Base-by-base conservation (phyloP, 306 rosid species). In the Fragaria ananassa region DNA sequence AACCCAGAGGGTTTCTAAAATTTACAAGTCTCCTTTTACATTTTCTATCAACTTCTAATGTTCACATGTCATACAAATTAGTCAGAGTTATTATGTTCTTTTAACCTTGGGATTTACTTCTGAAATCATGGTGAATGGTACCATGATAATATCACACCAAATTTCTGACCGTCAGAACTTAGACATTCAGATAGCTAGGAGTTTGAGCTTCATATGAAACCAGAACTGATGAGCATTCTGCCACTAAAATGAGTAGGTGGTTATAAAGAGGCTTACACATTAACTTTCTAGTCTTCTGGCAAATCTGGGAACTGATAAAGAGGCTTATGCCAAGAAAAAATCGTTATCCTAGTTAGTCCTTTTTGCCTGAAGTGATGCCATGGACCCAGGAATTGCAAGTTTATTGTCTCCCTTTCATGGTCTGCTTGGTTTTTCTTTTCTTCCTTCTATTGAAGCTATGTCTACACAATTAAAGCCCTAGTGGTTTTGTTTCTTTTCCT, bases 171-270 rank as follows among this genome's bases (percentile, higher is more conserved):
- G 4, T 8, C 42, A 10, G 23, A 35, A 35, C 2, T 39, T 73
- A 18, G 39, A 35, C 25, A 12, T 73, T 62, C 77, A 17, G 77
- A 57, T 54, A 8, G 39, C 15, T 31, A 25, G 42, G 68, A 44
- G 19, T 42, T 51, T 71, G 68, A 62, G 35, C 54, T 21, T 44
- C 46, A 42, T 37, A 35, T 39, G 66, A 62, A 49, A 67, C 54
- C 21, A 49, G 13, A 31, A 19, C 18, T 70, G 41, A 15, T 53
- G 18, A 57, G 54, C 71, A 41, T 65, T 71, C 49, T 61, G 76
- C 68, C 75, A 29, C 76, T 37, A 41, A 41, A 74, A 39, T 67
- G 5, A 42, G 64, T 21, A 69, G 53, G 39, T 78, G 56, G 31
- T 46, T 50, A 46, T 27, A n/a, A 18, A 64, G 74, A 81, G 69